Evolutionary conservation across 108 stramenopile genomes (phyloP).

Genomic region (Epipyxis sp.): DNA sequence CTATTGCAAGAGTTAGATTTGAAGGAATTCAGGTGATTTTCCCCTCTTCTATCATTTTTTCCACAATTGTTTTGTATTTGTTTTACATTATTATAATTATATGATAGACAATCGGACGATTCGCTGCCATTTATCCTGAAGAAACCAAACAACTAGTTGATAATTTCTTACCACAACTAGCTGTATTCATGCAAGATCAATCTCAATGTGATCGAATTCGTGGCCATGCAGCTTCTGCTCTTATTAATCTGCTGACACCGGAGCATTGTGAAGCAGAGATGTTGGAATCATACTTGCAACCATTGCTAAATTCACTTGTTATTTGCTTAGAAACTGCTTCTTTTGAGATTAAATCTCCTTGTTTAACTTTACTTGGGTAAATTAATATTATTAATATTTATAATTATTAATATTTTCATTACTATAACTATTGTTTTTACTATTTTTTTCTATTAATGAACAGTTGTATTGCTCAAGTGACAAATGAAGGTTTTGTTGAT

Average conservation of each 20-base stretch:
- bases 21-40: conserved; percentile 1
- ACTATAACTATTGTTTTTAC: neutral
- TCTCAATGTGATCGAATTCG: neutral
- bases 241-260: conserved; percentile 11
- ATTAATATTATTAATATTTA: too few relatives aligned
- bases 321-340: neutral
- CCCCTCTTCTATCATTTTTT: neutral
- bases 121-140: neutral
- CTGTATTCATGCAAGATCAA: neutral
- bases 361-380: conserved; percentile 9
- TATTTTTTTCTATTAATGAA: neutral
- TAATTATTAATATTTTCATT: neutral
- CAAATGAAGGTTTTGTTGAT: neutral
- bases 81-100: neutral
- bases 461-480: conserved; percentile 22
- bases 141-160: neutral
- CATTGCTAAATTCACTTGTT: neutral
- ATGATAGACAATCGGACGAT: neutral
- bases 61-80: neutral
- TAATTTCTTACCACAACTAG: neutral
- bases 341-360: neutral
- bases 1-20: neutral
- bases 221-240: conserved; percentile 22
- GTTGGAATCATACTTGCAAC: neutral
- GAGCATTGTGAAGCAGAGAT: neutral